Percentiles rank a stretch among this genome's conserved stretches.
Conservation (phyloP, 2,329 filamentous ascomycete species). For the Claviceps humidiphila region DNA sequence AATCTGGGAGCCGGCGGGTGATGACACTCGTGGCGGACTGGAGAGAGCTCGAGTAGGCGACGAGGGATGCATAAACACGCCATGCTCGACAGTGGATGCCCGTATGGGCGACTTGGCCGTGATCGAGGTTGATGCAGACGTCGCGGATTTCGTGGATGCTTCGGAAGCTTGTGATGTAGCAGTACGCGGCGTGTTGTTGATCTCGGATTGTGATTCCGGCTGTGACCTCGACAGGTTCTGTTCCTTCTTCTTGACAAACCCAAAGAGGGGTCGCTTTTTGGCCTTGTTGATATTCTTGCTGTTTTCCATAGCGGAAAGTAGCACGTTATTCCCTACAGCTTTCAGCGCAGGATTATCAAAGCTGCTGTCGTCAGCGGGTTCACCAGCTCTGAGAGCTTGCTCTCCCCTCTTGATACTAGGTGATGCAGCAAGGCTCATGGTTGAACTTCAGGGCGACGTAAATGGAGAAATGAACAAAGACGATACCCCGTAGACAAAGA, state of each 20-base stretch:
- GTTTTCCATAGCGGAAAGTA: slow-evolving; percentile 17
- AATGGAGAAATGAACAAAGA: neutral
- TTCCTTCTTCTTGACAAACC: slow-evolving; percentile 49
- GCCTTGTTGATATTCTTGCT: slow-evolving; percentile 18
- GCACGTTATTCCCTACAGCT: slow-evolving; percentile 14
- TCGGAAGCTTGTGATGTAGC: slow-evolving; percentile 1
- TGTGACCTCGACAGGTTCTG: slow-evolving; percentile 25
- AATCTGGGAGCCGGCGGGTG: slow-evolving; percentile 67
- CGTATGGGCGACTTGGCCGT: slow-evolving; percentile 27
- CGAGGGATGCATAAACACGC: slow-evolving; percentile 34
- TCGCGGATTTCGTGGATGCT: neutral
- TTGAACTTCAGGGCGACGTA: neutral
- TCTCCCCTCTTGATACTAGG: slow-evolving; percentile 11
- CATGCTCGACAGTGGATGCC: slow-evolving; percentile 20
- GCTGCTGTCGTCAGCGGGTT: slow-evolving; percentile 15
- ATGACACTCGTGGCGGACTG: slow-evolving; percentile 61
- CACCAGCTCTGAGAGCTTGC: slow-evolving; percentile 4
- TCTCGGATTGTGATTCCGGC: slow-evolving; percentile 21
- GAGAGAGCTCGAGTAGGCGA: slow-evolving; percentile 56
- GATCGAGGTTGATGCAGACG: slow-evolving; percentile 1
- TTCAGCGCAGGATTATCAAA: slow-evolving; percentile 20
- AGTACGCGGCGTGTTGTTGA: slow-evolving; percentile 19
- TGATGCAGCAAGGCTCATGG: slow-evolving; percentile 19
- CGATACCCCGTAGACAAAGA: neutral
- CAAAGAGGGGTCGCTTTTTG: slow-evolving; percentile 46